phyloP scores from a whole-genome alignment of 148 eudicot species.

The Rhododendron vialii region DNA sequence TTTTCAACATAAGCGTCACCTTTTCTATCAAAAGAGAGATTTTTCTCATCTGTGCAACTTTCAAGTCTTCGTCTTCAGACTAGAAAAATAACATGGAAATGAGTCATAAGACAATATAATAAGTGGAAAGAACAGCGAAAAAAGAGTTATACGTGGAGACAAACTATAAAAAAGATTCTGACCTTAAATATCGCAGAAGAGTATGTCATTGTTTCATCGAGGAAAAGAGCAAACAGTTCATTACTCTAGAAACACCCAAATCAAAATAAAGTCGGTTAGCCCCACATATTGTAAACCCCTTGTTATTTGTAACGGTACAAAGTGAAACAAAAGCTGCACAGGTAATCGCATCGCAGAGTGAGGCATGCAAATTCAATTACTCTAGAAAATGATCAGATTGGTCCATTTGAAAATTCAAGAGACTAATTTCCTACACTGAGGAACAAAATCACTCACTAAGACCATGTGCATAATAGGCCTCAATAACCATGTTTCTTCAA shows the following conservation, averaged over 20 bases:
- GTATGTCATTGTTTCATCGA: constrained; percentile 96
- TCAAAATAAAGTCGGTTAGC: background rate
- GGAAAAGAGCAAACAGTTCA: constrained; percentile 82
- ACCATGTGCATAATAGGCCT: background rate
- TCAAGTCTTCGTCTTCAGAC: constrained; percentile 75
- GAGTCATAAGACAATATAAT: background rate
- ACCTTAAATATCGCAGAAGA: constrained; percentile 93
- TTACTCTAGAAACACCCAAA: constrained; percentile 55
- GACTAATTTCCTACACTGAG: background rate
- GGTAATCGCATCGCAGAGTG: background rate
- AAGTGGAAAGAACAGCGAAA: background rate
- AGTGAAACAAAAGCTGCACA: background rate
- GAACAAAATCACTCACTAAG: background rate
- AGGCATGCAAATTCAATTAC: background rate
- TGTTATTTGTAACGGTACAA: background rate
- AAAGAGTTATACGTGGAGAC: background rate
- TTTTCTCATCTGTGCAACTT: constrained; percentile 76
- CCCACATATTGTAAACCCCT: background rate
- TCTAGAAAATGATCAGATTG: background rate
- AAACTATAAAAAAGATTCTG: constrained; percentile 8
- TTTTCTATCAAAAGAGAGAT: constrained; percentile 56
- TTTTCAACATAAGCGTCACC: constrained; percentile 22
- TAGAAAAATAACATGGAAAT: constrained; percentile 14
- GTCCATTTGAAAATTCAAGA: background rate
- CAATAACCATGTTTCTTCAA: background rate